Percentiles rank a stretch among this genome's conserved stretches.
Conservation (phyloP, 1,284 basidiomycete species). For the Calocybe gambosa region DNA sequence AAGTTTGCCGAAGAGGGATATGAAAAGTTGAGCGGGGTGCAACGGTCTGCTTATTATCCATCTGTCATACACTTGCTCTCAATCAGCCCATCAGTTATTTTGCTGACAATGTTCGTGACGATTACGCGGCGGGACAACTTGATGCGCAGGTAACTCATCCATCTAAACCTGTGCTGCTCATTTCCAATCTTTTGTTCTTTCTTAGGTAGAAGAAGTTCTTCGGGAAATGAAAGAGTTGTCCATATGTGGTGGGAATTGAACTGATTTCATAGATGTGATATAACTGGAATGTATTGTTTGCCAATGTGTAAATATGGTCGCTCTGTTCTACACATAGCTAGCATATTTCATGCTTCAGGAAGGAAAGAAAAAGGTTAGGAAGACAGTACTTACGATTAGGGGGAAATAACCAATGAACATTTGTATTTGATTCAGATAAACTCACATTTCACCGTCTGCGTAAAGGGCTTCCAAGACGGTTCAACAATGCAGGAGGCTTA, state of each 20-base stretch:
- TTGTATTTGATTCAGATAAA: neutral
- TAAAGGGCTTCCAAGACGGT: constrained; percentile 16
- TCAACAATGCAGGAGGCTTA: constrained; percentile 13
- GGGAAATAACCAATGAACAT: neutral
- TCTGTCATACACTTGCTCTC: neutral
- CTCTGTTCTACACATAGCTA: too few species aligned
- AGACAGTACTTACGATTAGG: too few species aligned
- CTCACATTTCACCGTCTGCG: constrained; percentile 6
- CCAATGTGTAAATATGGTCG: too few species aligned
- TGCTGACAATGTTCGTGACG: constrained; percentile 83
- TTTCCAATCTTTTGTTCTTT: constrained; percentile 3
- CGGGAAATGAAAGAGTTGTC: constrained; percentile 96
- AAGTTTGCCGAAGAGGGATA: constrained; percentile 98
- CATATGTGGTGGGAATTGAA: constrained; percentile 68
- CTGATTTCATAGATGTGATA: neutral
- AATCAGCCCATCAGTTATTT: constrained; percentile 62
- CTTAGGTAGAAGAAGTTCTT: constrained; percentile 80
- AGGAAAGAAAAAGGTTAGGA: too few species aligned
- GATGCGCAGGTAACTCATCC: constrained; percentile 73
- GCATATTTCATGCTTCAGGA: too few species aligned
- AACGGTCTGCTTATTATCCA: constrained; percentile 49
- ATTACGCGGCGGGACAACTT: constrained; percentile 94
- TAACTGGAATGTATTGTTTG: neutral
- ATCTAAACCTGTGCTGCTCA: neutral
- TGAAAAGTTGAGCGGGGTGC: constrained; percentile 95